These are phyloP conservation scores for Rhodosporidiobolus sp. DNA, from an alignment of 768 basidiomycete genomes.

Conservation along the genomic window DNA sequence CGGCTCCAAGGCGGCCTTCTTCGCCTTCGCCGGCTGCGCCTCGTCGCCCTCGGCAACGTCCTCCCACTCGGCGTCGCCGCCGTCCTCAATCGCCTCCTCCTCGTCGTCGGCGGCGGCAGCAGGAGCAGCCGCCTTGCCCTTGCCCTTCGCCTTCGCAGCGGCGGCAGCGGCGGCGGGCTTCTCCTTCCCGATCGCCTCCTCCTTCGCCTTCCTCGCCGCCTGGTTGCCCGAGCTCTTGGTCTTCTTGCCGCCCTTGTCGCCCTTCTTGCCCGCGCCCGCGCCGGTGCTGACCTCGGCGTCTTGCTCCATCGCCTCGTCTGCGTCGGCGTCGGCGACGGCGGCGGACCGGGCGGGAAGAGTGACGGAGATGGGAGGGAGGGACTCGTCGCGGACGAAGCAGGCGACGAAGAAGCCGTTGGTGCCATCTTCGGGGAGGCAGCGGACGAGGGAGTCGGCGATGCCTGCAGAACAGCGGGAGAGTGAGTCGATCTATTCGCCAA, in stretches of 20 bases:
- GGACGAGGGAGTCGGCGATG: constrained; percentile 55
- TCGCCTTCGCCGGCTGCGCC: constrained; percentile 10
- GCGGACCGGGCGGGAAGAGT: neutral
- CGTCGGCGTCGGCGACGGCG: neutral
- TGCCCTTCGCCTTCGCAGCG: neutral
- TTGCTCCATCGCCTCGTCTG: neutral
- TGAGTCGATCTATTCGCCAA: neutral
- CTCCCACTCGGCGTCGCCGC: neutral
- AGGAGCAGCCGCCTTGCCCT: constrained; percentile 1
- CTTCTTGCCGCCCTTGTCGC: constrained; percentile 22
- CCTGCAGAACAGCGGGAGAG: constrained; percentile 47
- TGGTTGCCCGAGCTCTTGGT: constrained; percentile 6
- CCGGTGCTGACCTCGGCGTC: no score
- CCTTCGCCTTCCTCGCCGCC: constrained; percentile 7
- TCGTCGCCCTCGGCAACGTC: neutral
- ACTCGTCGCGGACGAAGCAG: constrained; percentile 63
- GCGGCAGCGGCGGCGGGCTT: neutral
- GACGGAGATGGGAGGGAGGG: neutral
- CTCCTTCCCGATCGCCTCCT: neutral
- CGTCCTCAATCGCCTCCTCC: neutral
- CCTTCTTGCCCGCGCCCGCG: constrained; percentile 13
- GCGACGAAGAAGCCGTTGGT: constrained; percentile 95
- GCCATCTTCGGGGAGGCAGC: constrained; percentile 64
- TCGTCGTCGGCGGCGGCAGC: neutral
- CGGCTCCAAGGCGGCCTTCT: constrained; percentile 7